These are phyloP conservation scores for Aspergillus asperescens DNA, from an alignment of 495 filamentous ascomycete species.

Conservation along the genomic window DNA sequence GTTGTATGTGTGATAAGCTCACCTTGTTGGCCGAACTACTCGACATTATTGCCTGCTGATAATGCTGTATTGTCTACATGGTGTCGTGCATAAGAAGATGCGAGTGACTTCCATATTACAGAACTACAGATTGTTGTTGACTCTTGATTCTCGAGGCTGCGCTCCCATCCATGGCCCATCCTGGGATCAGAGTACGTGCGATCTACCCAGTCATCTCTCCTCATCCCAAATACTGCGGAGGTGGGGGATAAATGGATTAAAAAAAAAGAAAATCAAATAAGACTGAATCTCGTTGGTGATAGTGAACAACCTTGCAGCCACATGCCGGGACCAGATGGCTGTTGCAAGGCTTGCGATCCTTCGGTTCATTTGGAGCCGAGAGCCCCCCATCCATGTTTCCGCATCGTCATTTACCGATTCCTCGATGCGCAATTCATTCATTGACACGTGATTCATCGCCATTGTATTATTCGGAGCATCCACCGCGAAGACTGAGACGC, in stretches of 20 bases:
- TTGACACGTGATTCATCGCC: not conserved
- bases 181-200: not conserved
- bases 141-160: not conserved
- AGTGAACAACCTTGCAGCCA: conserved; percentile 12
- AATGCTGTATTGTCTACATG: conserved; percentile 9
- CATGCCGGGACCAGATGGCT: conserved; percentile 4
- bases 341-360: conserved; percentile 12
- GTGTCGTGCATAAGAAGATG: conserved; percentile 8
- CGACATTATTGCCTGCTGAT: conserved; percentile 6
- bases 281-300: not conserved
- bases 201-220: not conserved
- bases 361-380: conserved; percentile 8
- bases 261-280: not conserved
- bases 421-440: too few relatives aligned
- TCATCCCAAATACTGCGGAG: not conserved
- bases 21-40: not conserved
- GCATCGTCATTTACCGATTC: not conserved
- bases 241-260: not conserved
- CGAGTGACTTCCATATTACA: not conserved
- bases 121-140: not conserved
- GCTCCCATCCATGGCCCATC: not conserved
- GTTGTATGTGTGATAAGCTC: conserved; percentile 8
- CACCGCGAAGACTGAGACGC: too few relatives aligned
- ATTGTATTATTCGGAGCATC: too few relatives aligned
- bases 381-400: not conserved